Conservation (phyloP, 1,284 basidiomycete genomes). For the Trametes versicolor region DNA sequence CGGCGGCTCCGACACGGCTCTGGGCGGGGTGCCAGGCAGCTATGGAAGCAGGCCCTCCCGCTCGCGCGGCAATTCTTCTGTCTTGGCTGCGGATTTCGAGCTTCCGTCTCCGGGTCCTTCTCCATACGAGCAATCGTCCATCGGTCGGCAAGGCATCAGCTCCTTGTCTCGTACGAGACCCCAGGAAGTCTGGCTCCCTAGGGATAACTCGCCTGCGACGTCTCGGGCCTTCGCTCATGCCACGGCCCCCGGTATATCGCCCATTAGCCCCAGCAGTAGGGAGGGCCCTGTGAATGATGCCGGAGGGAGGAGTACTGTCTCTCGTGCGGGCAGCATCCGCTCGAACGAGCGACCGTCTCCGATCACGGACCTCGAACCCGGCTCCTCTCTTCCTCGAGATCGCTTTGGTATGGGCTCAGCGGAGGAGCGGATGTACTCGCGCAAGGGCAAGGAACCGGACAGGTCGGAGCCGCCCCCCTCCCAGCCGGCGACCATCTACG, state of each 20-base stretch:
- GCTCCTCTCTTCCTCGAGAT: conserved; percentile 27
- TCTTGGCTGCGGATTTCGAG: conserved; percentile 29
- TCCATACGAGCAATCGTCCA: conserved; percentile 31
- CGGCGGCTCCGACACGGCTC: conserved; percentile 29
- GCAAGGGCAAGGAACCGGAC: conserved; percentile 29
- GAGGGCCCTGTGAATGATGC: conserved; percentile 26
- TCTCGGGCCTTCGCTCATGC: conserved; percentile 41
- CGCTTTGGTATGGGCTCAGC: conserved; percentile 24
- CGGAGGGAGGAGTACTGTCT: conserved; percentile 24
- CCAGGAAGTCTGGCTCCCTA: conserved; percentile 35
- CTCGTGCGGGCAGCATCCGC: conserved; percentile 34
- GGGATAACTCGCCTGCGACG: conserved; percentile 24
- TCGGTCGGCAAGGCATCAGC: conserved; percentile 35
- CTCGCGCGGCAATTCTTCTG: conserved; percentile 36
- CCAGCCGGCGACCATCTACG: conserved; percentile 25
- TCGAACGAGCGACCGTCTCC: conserved; percentile 27
- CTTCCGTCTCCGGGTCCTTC: conserved; percentile 12
- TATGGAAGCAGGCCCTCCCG: conserved; percentile 29
- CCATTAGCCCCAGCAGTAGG: conserved; percentile 29
- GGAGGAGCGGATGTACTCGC: conserved; percentile 28
- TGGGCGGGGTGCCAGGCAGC: conserved; percentile 28
- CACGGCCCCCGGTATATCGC: conserved; percentile 30
- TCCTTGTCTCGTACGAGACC: conserved; percentile 37
- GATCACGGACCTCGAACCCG: conserved; percentile 24
- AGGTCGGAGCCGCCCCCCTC: conserved; percentile 26